Percentiles rank a stretch among this genome's conserved stretches.
These are phyloP conservation scores for Vaccinium myrtillus DNA, from an alignment of 148 eudicot genomes.

Conservation along the genomic window DNA sequence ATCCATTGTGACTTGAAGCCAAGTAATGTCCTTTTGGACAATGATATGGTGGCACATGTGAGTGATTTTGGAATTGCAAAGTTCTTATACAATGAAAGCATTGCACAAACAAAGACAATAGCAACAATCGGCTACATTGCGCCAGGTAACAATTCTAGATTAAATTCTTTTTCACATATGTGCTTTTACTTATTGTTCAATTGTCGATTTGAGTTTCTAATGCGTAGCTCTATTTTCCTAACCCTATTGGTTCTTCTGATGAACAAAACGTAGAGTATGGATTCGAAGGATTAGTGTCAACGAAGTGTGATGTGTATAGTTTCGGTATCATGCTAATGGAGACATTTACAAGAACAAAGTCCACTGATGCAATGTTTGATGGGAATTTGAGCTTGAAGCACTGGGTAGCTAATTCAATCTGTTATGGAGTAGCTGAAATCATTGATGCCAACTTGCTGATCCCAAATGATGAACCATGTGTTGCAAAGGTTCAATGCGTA, in stretches of 20 bases:
- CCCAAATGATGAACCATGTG: neutral
- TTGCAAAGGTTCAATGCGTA: constrained; percentile 4
- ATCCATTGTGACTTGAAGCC: neutral
- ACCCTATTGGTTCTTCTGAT: neutral
- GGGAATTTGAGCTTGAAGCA: neutral
- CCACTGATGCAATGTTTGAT: neutral
- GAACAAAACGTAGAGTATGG: neutral
- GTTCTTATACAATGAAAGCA: neutral
- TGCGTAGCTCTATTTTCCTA: neutral
- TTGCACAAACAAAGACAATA: neutral
- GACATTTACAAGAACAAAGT: neutral
- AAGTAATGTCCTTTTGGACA: neutral
- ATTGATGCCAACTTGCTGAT: neutral
- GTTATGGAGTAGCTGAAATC: neutral
- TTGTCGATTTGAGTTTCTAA: neutral
- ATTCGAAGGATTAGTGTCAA: neutral
- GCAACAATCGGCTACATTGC: neutral
- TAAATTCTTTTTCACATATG: neutral
- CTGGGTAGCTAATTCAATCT: neutral
- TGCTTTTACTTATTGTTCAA: neutral
- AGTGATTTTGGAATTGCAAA: neutral
- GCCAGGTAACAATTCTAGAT: neutral
- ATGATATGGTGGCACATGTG: neutral
- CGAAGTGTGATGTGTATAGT: neutral
- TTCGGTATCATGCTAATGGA: neutral